Conservation (phyloP, 177 flowering plant species). For the Vitis hybrid region DNA sequence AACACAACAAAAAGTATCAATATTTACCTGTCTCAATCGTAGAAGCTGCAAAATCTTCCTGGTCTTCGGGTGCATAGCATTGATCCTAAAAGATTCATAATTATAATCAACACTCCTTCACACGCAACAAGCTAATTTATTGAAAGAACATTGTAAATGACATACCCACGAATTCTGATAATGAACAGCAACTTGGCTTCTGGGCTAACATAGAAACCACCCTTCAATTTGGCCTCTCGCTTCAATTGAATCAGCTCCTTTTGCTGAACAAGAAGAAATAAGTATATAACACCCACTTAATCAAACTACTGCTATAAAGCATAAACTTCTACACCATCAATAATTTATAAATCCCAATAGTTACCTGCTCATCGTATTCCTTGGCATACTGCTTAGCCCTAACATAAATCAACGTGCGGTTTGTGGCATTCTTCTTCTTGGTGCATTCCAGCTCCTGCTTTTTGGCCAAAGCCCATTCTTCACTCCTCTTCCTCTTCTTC, state of each 20-base stretch:
- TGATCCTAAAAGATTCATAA: slow-evolving; percentile 42
- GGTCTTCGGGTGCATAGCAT: slow-evolving; percentile 71
- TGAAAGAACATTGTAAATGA: not conserved
- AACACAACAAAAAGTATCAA: not conserved
- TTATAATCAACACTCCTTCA: not conserved
- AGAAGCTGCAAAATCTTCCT: slow-evolving; percentile 68
- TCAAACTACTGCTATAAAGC: not conserved
- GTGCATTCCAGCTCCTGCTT: slow-evolving; percentile 21
- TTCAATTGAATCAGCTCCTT: slow-evolving; percentile 35
- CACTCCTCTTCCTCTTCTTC: slow-evolving; percentile 37
- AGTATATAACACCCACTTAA: too few species aligned
- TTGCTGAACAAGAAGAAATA: slow-evolving; percentile 17
- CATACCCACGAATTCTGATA: slow-evolving; percentile 41
- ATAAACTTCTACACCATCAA: not conserved
- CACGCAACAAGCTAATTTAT: not conserved
- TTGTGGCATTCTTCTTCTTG: slow-evolving; percentile 34
- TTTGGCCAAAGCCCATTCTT: slow-evolving; percentile 43
- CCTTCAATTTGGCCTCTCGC: slow-evolving; percentile 46
- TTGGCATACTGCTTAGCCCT: slow-evolving; percentile 33
- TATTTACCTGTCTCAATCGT: slow-evolving; percentile 49
- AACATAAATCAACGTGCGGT: slow-evolving; percentile 28
- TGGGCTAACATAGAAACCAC: slow-evolving; percentile 43
- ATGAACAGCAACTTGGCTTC: slow-evolving; percentile 44
- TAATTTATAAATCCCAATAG: not conserved
- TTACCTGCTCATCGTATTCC: slow-evolving; percentile 36